Conservation (phyloP, 108 stramenopile species). For the Chaetoceros tenuissimus region DNA sequence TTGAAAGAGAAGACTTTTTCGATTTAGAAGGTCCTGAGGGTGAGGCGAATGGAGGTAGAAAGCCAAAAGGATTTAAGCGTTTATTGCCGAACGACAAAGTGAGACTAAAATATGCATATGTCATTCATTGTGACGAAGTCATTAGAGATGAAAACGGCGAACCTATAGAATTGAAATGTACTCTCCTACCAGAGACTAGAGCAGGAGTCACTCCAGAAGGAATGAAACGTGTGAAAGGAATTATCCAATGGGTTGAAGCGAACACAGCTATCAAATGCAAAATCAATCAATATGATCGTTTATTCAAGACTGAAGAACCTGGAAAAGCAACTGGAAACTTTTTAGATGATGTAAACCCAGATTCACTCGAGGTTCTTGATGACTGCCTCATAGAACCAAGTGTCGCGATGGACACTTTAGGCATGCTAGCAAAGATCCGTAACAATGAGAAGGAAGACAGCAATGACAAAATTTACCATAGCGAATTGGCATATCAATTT, state of each 20-base stretch:
- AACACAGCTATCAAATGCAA: constrained; percentile 47
- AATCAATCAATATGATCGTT: constrained; percentile 79
- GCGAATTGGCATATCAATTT: constrained; percentile 74
- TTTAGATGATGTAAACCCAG: constrained; percentile 67
- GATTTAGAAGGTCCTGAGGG: constrained; percentile 80
- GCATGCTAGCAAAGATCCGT: constrained; percentile 24
- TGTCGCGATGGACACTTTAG: constrained; percentile 45
- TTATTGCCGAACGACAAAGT: constrained; percentile 63
- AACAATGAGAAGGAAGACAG: constrained; percentile 3
- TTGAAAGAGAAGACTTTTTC: constrained; percentile 84
- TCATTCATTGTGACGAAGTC: constrained; percentile 74
- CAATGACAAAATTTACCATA: constrained; percentile 28
- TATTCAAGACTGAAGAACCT: constrained; percentile 78
- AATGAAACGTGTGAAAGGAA: constrained; percentile 77
- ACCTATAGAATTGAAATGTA: constrained; percentile 65
- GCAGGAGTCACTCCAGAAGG: constrained; percentile 80
- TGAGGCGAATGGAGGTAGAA: constrained; percentile 34
- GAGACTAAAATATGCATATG: constrained; percentile 85
- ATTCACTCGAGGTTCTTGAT: constrained; percentile 58
- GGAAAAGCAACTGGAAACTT: constrained; percentile 75
- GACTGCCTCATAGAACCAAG: constrained; percentile 69
- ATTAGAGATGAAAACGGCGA: constrained; percentile 68
- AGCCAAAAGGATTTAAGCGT: constrained; percentile 86
- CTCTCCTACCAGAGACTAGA: constrained; percentile 65
- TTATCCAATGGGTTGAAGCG: constrained; percentile 87